Evolutionary conservation across 345 rosid genomes (phyloP), one percentile per base, ranked within the genome.

Genomic region (Crucihimalaya himalaica): DNA sequence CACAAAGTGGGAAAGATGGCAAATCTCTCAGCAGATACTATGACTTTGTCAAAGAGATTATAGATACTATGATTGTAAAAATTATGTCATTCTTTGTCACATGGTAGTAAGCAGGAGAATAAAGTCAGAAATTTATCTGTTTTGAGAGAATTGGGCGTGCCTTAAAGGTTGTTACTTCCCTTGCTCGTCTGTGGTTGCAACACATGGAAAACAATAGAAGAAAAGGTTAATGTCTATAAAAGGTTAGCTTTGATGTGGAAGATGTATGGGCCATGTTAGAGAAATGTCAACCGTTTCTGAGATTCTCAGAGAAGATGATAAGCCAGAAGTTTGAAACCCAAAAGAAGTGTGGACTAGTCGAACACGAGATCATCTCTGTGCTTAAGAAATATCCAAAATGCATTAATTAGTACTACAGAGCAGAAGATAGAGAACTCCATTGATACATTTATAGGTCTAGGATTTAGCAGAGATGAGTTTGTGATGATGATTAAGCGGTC

Each of bases 191-290:
- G 19, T 53, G 5, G 3, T 27, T 2, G 3, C 0, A 10, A 5
- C 7, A 56, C 32, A 14, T 5, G 29, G n/a, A 1, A 43, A 51
- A 19, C 55, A n/a, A 63, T 72, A 59, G 73, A 47, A 31, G 56
- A 64, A 4, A 31, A 31, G 1, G 0, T 64, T 14, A 19, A 14
- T 13, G 29, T 31, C 5, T 64, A 5, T 13, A 19, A 47, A 64
- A 69, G 25, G 28, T 72, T 76, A 71, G 81, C 61, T 78, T 73
- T 58, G 23, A 70, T 23, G 64, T 58, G 4, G 70, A 28, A 4
- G 81, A 75, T 9, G 16, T 70, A 19, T 20, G 32, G 59, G 8
- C 10, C 0, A 74, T 76, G 2, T 84, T 82, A 29, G 62, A 28
- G 59, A 84, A 56, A 25, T 14, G 15, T 2, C 82, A 83, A 2